Conservation (phyloP, 2,329 filamentous ascomycete species). For the Apiospora kogelbergensis region DNA sequence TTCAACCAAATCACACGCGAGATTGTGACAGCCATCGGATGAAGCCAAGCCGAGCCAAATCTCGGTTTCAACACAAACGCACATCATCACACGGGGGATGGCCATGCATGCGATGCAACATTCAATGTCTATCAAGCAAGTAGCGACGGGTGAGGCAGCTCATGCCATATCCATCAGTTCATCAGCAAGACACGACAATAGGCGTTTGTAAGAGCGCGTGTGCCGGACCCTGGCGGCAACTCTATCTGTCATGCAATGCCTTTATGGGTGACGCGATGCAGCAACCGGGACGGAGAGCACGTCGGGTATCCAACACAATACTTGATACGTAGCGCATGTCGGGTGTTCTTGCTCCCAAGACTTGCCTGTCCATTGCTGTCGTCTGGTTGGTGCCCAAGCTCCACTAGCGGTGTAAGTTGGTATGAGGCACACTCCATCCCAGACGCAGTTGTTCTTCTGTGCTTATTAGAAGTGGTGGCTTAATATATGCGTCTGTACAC, state of each 20-base stretch:
- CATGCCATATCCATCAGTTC: not conserved
- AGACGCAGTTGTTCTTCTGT: not conserved
- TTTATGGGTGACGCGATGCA: not conserved
- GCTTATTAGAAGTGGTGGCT: not conserved
- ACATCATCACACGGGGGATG: not conserved
- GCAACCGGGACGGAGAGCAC: not conserved
- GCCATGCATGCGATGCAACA: not conserved
- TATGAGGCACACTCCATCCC: not conserved
- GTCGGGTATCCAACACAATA: not conserved
- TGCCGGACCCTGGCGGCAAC: not conserved
- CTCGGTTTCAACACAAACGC: not conserved
- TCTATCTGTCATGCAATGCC: not conserved
- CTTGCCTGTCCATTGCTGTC: not conserved
- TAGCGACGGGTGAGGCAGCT: not conserved
- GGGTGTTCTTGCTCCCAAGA: not conserved
- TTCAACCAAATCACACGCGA: constrained; percentile 65
- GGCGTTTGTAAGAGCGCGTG: not conserved
- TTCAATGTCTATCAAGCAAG: not conserved
- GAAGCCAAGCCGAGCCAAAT: constrained; percentile 16
- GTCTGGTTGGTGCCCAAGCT: constrained; percentile 5
- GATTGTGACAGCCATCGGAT: constrained; percentile 40
- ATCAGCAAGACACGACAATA: not conserved
- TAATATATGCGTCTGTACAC: not conserved
- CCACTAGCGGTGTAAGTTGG: not conserved
- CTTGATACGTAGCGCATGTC: not conserved